Percentiles rank a stretch among this genome's conserved stretches.
Conservation (phyloP, 139 green algal species). For the Chlamydomonas schloesseri region DNA sequence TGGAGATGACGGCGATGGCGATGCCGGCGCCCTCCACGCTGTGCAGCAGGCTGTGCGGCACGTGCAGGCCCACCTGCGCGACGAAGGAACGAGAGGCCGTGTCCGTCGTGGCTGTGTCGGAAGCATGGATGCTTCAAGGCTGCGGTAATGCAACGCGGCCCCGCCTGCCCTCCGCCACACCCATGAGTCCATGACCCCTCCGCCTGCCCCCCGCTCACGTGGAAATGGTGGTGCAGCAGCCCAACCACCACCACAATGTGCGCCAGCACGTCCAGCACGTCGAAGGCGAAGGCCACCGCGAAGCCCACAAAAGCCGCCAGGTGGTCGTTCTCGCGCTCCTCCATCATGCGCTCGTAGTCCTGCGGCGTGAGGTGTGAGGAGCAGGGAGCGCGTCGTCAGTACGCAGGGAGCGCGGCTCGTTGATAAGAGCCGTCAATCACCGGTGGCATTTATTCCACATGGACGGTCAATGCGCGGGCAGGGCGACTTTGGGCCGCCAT, state of each 20-base stretch:
- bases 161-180: too few relatives aligned
- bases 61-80: conserved; percentile 47
- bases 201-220: background rate
- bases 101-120: too few relatives aligned
- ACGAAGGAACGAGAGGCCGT: background rate
- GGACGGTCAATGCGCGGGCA: too few relatives aligned
- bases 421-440: too few relatives aligned
- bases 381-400: too few relatives aligned
- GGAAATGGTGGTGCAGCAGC: conserved; percentile 67
- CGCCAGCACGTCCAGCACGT: conserved; percentile 60
- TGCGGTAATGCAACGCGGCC: too few relatives aligned
- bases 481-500: too few relatives aligned
- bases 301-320: conserved; percentile 45
- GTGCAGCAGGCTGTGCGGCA: conserved; percentile 59
- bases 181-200: background rate
- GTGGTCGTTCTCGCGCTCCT: conserved; percentile 54
- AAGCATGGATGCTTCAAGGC: too few relatives aligned
- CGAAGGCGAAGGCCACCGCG: conserved; percentile 56
- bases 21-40: conserved; percentile 49
- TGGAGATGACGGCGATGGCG: conserved; percentile 58
- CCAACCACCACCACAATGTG: conserved; percentile 62
- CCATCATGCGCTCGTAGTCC: conserved; percentile 57
- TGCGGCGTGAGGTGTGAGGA: too few relatives aligned
- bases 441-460: too few relatives aligned
- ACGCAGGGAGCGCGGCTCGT: too few relatives aligned